phyloP scores from a whole-genome alignment of 371 early-diverging fungal species.

The Apophysomyces ossiformis region DNA sequence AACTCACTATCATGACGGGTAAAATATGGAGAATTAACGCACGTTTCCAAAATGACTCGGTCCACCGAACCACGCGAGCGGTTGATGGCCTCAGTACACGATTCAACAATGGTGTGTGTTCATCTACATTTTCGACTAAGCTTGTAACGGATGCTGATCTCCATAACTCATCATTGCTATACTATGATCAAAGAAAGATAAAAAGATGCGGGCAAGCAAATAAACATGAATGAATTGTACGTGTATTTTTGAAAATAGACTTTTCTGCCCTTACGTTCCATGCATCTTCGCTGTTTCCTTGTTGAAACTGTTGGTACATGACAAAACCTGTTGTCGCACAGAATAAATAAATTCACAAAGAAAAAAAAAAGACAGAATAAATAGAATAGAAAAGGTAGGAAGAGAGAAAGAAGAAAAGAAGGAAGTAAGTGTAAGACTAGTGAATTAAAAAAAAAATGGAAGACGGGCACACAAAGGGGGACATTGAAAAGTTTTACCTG shows the following conservation, averaged over 20 bases:
- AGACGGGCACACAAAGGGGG: not conserved
- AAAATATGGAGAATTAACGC: constrained; percentile 42
- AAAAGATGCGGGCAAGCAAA: not conserved
- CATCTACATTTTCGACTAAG: constrained; percentile 37
- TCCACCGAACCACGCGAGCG: constrained; percentile 48
- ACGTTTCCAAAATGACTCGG: constrained; percentile 51
- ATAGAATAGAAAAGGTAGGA: not conserved
- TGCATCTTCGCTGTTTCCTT: constrained; percentile 34
- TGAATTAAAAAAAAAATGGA: not conserved
- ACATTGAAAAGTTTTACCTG: constrained; percentile 1
- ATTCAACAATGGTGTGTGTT: constrained; percentile 42
- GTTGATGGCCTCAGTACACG: constrained; percentile 44
- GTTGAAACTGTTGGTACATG: constrained; percentile 34
- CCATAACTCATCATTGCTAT: constrained; percentile 33
- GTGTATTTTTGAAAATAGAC: not conserved
- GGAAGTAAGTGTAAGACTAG: not conserved
- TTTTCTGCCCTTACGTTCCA: constrained; percentile 31
- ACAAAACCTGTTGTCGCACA: constrained; percentile 6
- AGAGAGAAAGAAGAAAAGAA: constrained; percentile 6
- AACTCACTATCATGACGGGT: constrained; percentile 48
- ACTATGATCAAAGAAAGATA: constrained; percentile 14
- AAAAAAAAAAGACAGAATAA: not conserved
- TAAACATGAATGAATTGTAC: too few relatives aligned
- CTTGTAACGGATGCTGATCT: constrained; percentile 25
- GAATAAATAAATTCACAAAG: not conserved